Conservation (phyloP, 2,329 filamentous ascomycete genomes). For the Penicillium freii region DNA sequence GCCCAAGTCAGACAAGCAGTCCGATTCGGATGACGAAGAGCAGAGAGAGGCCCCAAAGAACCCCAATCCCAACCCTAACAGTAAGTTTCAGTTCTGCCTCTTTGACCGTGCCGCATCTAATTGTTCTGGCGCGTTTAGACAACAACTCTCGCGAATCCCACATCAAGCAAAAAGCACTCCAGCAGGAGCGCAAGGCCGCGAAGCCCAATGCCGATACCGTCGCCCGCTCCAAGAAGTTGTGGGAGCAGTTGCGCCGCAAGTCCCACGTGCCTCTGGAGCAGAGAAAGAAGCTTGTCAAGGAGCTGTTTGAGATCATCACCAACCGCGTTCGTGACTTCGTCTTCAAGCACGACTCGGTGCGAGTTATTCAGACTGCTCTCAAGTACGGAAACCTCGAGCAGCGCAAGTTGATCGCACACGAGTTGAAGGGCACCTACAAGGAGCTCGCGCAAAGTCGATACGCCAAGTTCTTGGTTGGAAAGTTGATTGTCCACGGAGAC, state of each 20-base stretch:
- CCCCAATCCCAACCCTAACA: slow-evolving; percentile 19
- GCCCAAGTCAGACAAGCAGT: slow-evolving; percentile 19
- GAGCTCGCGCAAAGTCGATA: slow-evolving; percentile 91
- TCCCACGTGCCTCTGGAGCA: slow-evolving; percentile 90
- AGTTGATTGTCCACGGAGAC: slow-evolving; percentile 90
- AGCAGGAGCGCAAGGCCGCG: slow-evolving; percentile 81
- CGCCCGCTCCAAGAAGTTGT: slow-evolving; percentile 88
- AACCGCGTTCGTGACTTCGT: slow-evolving; percentile 93
- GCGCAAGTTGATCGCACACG: slow-evolving; percentile 78
- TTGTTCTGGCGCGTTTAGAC: slow-evolving; percentile 42
- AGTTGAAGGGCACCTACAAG: slow-evolving; percentile 80
- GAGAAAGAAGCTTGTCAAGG: slow-evolving; percentile 78
- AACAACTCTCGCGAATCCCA: slow-evolving; percentile 76
- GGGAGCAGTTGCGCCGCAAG: slow-evolving; percentile 90
- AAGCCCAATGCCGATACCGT: slow-evolving; percentile 93
- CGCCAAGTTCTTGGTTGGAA: slow-evolving; percentile 95
- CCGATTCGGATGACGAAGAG: neutral
- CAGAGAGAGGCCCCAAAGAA: slow-evolving; percentile 11
- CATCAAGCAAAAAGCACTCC: slow-evolving; percentile 85
- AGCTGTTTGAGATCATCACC: slow-evolving; percentile 88
- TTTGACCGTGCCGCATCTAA: slow-evolving; percentile 4
- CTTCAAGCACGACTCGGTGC: slow-evolving; percentile 97
- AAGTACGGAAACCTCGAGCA: slow-evolving; percentile 90
- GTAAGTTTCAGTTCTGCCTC: slow-evolving; percentile 30
- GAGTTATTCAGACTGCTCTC: slow-evolving; percentile 92